Evolutionary conservation across 129 eudicot species (phyloP), one percentile per base, ranked within the genome.

Genomic region (Lonicera japonica): DNA sequence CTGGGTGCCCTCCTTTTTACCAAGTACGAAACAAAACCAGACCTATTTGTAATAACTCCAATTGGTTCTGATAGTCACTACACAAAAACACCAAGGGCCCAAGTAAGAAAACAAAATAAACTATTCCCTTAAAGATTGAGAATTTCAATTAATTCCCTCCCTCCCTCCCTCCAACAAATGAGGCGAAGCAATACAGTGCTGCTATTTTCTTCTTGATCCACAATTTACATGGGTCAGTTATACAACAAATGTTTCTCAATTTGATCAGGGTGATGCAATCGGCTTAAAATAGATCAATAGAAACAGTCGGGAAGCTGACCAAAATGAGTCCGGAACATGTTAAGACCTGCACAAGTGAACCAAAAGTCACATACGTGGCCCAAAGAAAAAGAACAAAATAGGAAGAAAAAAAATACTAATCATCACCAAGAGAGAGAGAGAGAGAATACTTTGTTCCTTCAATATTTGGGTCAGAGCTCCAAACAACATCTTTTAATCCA

Each of bases 401-500:
- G n/a, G n/a, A n/a, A n/a, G 13, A 18, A 5, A 5, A 1, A 25
- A 24, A 47, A n/a, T 50, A 17, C 21, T 20, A n/a, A 21, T 15
- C 8, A 9, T 13, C 22, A 64, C 43, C 16, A 11, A 23, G 5
- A 22, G 23, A 13, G 39, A 39, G 22, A 39, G 67, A 66, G 66
- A 17, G 13, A 41, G 36, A 69, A 72, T 65, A 83, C 87, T 70
- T 74, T 62, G 58, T 74, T 63, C 71, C 84, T 36, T 75, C 81
- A 25, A 66, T 13, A 6, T 60, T 73, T 67, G 77, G 50, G 38
- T 78, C 90, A n/a, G 78, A 15, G 40, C 63, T 85, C 97, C 97
- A 89, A 1, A 89, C 95, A 52, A 89, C 51, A 60, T 89, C 97
- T 74, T 89, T 80, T 20, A 89, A 69, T 22, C 97, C 97, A 0